phyloP scores from a whole-genome alignment of 306 rosid genomes.

The Fragaria nilgerrensis region DNA sequence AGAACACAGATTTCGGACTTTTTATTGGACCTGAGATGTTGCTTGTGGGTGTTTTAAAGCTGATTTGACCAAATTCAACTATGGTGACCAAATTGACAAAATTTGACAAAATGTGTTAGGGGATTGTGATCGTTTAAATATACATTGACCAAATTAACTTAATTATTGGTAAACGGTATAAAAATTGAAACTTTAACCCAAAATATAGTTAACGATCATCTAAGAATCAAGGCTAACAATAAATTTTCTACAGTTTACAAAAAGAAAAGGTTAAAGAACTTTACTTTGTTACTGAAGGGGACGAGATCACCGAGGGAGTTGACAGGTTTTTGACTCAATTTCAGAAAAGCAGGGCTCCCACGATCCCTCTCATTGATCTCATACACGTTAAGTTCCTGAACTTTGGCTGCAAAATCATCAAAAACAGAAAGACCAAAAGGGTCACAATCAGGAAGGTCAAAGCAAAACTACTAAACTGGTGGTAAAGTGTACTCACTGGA shows the following conservation, averaged over 20 bases:
- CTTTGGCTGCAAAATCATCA: constrained; percentile 22
- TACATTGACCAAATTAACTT: neutral
- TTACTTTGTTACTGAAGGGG: constrained; percentile 30
- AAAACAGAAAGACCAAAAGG: neutral
- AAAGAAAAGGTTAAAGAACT: neutral
- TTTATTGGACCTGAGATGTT: neutral
- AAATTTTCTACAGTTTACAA: neutral
- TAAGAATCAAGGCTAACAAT: neutral
- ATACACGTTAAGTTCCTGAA: constrained; percentile 30
- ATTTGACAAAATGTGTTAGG: neutral
- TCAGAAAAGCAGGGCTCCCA: constrained; percentile 30
- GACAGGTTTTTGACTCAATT: constrained; percentile 30
- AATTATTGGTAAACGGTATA: neutral
- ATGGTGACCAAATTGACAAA: neutral
- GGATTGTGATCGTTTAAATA: neutral
- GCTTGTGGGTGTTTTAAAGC: neutral
- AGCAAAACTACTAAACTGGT: neutral
- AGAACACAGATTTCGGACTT: neutral
- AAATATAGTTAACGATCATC: neutral
- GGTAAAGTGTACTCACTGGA: constrained; percentile 6
- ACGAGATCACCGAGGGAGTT: constrained; percentile 41
- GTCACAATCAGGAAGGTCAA: neutral
- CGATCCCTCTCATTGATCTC: constrained; percentile 42
- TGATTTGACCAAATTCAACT: neutral
- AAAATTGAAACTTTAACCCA: neutral